Evolutionary conservation across 768 basidiomycete genomes (phyloP).

Genomic region (Lactarius vividus): DNA sequence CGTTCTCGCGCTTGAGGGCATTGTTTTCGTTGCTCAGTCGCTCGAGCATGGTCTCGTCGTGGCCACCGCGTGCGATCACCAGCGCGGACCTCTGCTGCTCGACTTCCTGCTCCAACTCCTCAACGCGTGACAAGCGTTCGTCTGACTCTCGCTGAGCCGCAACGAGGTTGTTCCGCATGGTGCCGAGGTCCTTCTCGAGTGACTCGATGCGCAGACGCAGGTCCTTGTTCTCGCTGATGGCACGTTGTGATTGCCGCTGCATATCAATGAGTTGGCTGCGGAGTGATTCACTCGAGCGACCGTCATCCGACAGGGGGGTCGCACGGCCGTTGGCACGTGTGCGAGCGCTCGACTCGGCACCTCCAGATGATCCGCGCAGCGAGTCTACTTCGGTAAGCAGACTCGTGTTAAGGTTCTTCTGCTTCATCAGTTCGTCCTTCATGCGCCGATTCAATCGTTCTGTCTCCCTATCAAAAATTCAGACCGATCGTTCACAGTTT

Average conservation of each 20-base stretch:
- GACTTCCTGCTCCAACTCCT: slow-evolving; percentile 79
- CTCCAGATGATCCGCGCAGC: slow-evolving; percentile 53
- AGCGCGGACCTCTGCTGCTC: slow-evolving; percentile 73
- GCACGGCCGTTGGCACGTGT: slow-evolving; percentile 67
- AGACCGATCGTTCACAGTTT: slow-evolving; percentile 25
- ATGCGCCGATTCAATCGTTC: slow-evolving; percentile 97
- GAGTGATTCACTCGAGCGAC: slow-evolving; percentile 48
- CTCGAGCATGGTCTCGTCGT: slow-evolving; percentile 75
- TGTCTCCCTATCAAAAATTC: slow-evolving; percentile 62
- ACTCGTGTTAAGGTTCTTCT: slow-evolving; percentile 74
- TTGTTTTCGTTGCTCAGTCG: slow-evolving; percentile 81
- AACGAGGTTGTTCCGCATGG: slow-evolving; percentile 65
- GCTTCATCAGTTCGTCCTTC: slow-evolving; percentile 92
- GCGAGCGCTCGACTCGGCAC: slow-evolving; percentile 48
- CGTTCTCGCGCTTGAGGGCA: slow-evolving; percentile 77
- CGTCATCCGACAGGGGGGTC: slow-evolving; percentile 77
- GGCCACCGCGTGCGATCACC: slow-evolving; percentile 68
- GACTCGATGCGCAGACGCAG: slow-evolving; percentile 67
- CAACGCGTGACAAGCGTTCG: slow-evolving; percentile 68
- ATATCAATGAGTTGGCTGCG: slow-evolving; percentile 73
- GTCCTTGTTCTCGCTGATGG: slow-evolving; percentile 74
- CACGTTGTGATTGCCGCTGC: slow-evolving; percentile 70
- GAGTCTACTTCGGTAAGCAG: slow-evolving; percentile 85
- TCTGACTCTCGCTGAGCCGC: slow-evolving; percentile 76
- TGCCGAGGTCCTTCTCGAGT: slow-evolving; percentile 73